A percentile compares a stretch with the other conserved stretches of the same genome.
phyloP scores from a whole-genome alignment of 257 asterid genomes.

The Lithospermum erythrorhizon region DNA sequence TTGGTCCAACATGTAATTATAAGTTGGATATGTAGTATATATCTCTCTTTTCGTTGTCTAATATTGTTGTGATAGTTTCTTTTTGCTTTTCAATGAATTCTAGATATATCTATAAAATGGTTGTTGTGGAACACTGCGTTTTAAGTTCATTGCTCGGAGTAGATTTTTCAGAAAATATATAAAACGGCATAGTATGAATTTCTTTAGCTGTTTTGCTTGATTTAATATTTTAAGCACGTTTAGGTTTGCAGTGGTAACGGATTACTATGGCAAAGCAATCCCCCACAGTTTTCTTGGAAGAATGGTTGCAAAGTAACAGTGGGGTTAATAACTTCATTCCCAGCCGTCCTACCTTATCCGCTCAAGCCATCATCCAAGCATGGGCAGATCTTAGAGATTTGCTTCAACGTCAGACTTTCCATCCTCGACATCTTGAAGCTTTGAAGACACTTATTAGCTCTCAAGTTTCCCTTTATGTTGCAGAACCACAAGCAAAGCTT shows the following conservation, averaged over 20 bases:
- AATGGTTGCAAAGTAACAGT: slow-evolving; percentile 48
- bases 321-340: slow-evolving; percentile 20
- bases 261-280: background rate
- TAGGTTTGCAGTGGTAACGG: background rate
- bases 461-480: slow-evolving; percentile 57
- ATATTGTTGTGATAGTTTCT: no score
- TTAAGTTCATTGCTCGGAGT: background rate
- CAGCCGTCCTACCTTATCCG: slow-evolving; percentile 37
- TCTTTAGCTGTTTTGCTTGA: background rate
- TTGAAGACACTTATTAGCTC: slow-evolving; percentile 43
- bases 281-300: slow-evolving; percentile 54
- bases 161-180: background rate
- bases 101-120: no score
- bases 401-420: slow-evolving; percentile 39
- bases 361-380: slow-evolving; percentile 73
- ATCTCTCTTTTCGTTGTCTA: no score
- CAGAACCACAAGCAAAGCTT: slow-evolving; percentile 93
- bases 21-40: no score
- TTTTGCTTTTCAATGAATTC: no score
- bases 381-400: slow-evolving; percentile 84
- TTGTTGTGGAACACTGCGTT: no score
- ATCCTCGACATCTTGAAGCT: slow-evolving; percentile 49
- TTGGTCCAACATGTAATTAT: no score
- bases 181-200: no score
- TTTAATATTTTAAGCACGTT: no score